Base-by-base conservation (phyloP, 2,329 filamentous ascomycete species). In the Emmonsia crescens region DNA sequence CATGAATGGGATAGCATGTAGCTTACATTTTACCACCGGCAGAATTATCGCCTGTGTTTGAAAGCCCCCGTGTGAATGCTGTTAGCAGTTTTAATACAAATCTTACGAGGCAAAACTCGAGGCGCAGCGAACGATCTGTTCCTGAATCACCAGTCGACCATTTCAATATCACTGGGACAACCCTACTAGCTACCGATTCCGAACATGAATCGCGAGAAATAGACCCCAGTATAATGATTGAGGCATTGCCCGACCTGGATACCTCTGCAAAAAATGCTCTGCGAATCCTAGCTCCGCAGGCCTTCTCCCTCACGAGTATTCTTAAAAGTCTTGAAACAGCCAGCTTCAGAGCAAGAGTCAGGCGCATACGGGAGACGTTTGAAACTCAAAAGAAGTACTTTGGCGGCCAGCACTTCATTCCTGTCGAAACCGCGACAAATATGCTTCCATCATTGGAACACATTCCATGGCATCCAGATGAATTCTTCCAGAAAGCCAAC, bases 401-500 rank as follows among this genome's bases (percentile, higher is more conserved):
- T 48, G 54, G 56, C 6, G 61, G 60, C 24, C 57, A 57, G 8
- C 60, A 60, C 49, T 66, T 64, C 27, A 64, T 66, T 38, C 29
- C 60, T 27, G 51, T 63, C 6, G 46, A 55, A 12, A 27, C 33
- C 29, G 59, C 55, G 9, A 48, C 52, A 27, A 49, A 56, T 19
- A 60, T 42, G 3, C 52, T 66, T 31, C 63, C 63, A 6, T 63
- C 56, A 0, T 38, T 63, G 5, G 29, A 61, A 55, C 14, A 46
- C 6, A 21, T 61, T 29, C 57, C 57, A 27, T 64, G 62, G 62
- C 33, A 57, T 19, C 57, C 63, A 8, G 36, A 54, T 19, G 57
- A 42, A 27, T 29, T 63, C 24, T 63, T 57, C 29, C 61, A 64
- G 31, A 66, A 62, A 46, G 64, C 65, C 24, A 67, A 67, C 52